phyloP scores from a whole-genome alignment of 768 basidiomycete genomes.

The Lactarius sp. region DNA sequence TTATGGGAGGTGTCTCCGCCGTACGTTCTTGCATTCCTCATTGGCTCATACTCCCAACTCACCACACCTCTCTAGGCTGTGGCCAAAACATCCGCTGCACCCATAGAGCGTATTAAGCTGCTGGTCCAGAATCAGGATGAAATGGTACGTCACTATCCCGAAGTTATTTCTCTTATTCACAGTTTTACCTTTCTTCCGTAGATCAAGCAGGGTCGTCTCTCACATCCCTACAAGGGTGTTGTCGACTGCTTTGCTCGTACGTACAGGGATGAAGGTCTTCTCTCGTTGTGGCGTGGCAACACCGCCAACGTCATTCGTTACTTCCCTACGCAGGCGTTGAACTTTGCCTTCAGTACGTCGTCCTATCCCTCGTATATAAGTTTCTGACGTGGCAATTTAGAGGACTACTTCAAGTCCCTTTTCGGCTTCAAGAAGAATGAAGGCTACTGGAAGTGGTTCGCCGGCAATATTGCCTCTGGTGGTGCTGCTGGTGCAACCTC shows the following conservation, averaged over 20 bases:
- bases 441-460: conserved; percentile 98
- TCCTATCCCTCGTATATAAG: background rate
- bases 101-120: conserved; percentile 99
- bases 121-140: conserved; percentile 99
- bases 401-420: conserved; percentile 98
- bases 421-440: conserved; percentile 99
- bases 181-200: conserved; percentile 31
- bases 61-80: conserved; percentile 61
- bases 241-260: conserved; percentile 88
- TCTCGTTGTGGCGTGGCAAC: conserved; percentile 98
- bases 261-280: conserved; percentile 90
- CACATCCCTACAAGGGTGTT: conserved; percentile 95
- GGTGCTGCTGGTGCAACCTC: conserved; percentile 99
- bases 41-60: background rate
- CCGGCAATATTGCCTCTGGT: conserved; percentile 96
- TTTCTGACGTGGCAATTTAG: conserved; percentile 38
- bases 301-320: conserved; percentile 99
- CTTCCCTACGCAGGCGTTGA: conserved; percentile 99
- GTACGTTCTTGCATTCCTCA: conserved; percentile 41
- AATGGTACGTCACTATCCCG: conserved; percentile 60
- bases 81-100: conserved; percentile 97
- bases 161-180: background rate
- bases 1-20: conserved; percentile 95
- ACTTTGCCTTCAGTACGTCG: conserved; percentile 97
- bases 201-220: conserved; percentile 99